phyloP scores from a whole-genome alignment of 192 early-diverging fungal species.

The Rhizophlyctis rosea region DNA sequence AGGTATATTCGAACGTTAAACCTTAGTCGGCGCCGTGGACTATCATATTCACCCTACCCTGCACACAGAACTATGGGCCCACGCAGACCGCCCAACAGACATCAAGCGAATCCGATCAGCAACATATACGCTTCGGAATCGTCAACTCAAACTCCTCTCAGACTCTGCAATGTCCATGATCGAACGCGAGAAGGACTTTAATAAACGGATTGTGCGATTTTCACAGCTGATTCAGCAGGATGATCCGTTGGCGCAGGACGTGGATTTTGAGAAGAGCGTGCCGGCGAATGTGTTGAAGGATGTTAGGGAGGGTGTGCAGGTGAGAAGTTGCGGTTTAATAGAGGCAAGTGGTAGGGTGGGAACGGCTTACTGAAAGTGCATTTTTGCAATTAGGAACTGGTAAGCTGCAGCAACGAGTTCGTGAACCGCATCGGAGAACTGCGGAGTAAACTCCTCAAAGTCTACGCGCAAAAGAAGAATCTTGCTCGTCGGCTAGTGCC shows the following conservation, averaged over 20 bases:
- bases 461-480: conserved; percentile 45
- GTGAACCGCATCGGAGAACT: conserved; percentile 51
- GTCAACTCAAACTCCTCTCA: conserved; percentile 53
- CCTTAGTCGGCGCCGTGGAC: too few relatives aligned
- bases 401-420: conserved; percentile 58
- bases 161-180: conserved; percentile 59
- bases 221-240: conserved; percentile 34
- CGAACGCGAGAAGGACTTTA: conserved; percentile 60
- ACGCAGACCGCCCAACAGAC: conserved; percentile 53
- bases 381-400: conserved; percentile 46
- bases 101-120: conserved; percentile 45
- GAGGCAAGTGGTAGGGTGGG: not conserved
- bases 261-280: conserved; percentile 45
- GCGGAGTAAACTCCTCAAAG: conserved; percentile 49
- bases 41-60: not conserved
- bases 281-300: conserved; percentile 28
- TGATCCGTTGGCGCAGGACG: conserved; percentile 58
- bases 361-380: not conserved
- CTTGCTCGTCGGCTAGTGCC: conserved; percentile 24
- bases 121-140: conserved; percentile 49
- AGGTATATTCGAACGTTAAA: too few relatives aligned
- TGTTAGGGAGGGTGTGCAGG: conserved; percentile 8
- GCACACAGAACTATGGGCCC: conserved; percentile 37
- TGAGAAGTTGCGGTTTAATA: not conserved
- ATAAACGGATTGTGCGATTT: conserved; percentile 55